These are phyloP conservation scores for Tolypocladium paradoxum DNA, from an alignment of 2,329 filamentous ascomycete species.

Conservation along the genomic window DNA sequence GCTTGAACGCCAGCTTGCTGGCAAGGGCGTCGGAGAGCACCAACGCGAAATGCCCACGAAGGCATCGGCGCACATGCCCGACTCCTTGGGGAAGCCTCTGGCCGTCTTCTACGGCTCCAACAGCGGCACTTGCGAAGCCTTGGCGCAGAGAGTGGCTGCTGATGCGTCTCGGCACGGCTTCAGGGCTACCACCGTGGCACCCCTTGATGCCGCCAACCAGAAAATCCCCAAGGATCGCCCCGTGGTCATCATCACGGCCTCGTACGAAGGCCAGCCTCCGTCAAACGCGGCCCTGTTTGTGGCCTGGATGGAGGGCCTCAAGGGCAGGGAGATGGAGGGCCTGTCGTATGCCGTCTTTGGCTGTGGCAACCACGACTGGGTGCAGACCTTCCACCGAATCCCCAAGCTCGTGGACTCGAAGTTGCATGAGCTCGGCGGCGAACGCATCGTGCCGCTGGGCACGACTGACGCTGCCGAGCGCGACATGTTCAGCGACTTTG, in stretches of 20 bases:
- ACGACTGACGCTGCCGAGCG: constrained; percentile 49
- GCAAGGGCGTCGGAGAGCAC: constrained; percentile 9
- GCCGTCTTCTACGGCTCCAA: constrained; percentile 66
- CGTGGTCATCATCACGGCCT: constrained; percentile 56
- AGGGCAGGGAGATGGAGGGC: constrained; percentile 39
- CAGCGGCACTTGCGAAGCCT: constrained; percentile 61
- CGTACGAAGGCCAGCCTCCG: constrained; percentile 64
- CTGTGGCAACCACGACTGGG: constrained; percentile 49
- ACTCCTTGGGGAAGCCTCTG: constrained; percentile 30
- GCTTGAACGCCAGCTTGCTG: constrained; percentile 34
- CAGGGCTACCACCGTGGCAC: constrained; percentile 36
- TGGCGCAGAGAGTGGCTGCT: constrained; percentile 52
- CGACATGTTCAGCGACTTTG: constrained; percentile 58
- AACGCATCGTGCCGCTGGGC: constrained; percentile 34
- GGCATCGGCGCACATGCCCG: neutral
- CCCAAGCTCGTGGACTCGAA: constrained; percentile 50
- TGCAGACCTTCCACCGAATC: constrained; percentile 54
- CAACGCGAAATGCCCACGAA: constrained; percentile 1
- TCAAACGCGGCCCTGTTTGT: constrained; percentile 63
- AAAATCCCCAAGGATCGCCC: constrained; percentile 50
- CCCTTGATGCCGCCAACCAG: constrained; percentile 51
- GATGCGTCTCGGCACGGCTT: constrained; percentile 52
- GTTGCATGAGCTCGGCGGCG: constrained; percentile 27
- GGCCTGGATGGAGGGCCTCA: constrained; percentile 49
- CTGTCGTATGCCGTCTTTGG: constrained; percentile 61